phyloP scores from a whole-genome alignment of 169 alveolate genomes.

The Cryptosporidium xiaoi region DNA sequence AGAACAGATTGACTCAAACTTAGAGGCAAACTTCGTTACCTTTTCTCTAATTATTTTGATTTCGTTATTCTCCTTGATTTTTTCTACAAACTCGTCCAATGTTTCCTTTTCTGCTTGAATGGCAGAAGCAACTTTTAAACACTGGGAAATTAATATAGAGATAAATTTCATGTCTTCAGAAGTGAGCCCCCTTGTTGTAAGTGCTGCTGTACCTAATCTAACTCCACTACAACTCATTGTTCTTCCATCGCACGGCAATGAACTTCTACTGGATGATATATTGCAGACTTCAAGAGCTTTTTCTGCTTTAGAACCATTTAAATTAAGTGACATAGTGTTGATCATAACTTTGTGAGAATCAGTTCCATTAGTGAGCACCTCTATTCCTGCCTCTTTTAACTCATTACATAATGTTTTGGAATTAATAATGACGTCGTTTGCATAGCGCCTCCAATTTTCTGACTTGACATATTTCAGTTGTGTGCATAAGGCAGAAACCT shows the following conservation, averaged over 20 bases:
- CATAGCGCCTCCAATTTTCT: constrained; percentile 68
- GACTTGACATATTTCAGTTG: constrained; percentile 51
- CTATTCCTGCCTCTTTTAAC: constrained; percentile 73
- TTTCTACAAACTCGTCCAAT: constrained; percentile 13
- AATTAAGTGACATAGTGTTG: constrained; percentile 68
- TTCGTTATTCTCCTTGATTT: not conserved
- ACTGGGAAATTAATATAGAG: constrained; percentile 79
- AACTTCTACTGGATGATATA: constrained; percentile 83
- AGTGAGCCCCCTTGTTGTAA: constrained; percentile 84
- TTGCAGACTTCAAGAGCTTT: constrained; percentile 79
- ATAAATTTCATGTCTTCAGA: constrained; percentile 79
- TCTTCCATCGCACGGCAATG: constrained; percentile 86
- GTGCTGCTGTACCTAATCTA: constrained; percentile 87
- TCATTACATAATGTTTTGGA: constrained; percentile 72
- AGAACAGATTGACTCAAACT: constrained; percentile 15
- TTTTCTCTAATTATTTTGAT: constrained; percentile 15
- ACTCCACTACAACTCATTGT: constrained; percentile 83
- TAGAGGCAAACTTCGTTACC: constrained; percentile 14
- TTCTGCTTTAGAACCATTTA: constrained; percentile 84
- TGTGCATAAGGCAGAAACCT: constrained; percentile 48
- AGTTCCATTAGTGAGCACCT: constrained; percentile 83
- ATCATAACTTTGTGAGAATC: constrained; percentile 81
- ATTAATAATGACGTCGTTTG: constrained; percentile 76
- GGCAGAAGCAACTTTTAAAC: constrained; percentile 62
- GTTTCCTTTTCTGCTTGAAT: constrained; percentile 75